A percentile compares a stretch with the other conserved stretches of the same genome.
These are phyloP conservation scores for Cadophora sp. DNA, from an alignment of 2,329 filamentous ascomycete species.

Conservation along the genomic window DNA sequence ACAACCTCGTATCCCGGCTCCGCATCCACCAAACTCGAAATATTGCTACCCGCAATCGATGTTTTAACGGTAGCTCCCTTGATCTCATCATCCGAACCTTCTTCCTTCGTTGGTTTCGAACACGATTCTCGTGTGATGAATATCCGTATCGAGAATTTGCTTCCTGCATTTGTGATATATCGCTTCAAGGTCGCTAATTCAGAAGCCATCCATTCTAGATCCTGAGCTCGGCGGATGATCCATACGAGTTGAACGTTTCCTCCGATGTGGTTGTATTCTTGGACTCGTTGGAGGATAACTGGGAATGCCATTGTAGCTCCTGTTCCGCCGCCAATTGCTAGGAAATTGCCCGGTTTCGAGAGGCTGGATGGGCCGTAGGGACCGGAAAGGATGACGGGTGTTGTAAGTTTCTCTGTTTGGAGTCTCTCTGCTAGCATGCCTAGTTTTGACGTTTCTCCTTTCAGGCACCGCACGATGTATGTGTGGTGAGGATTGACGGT, in stretches of 20 bases:
- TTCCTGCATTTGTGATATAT: constrained; percentile 47
- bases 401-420: constrained; percentile 44
- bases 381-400: constrained; percentile 66
- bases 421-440: constrained; percentile 47
- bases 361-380: constrained; percentile 59
- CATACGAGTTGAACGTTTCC: constrained; percentile 65
- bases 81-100: constrained; percentile 9
- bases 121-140: constrained; percentile 58
- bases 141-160: constrained; percentile 58
- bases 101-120: constrained; percentile 10
- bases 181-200: constrained; percentile 60
- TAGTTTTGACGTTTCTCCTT: constrained; percentile 58
- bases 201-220: constrained; percentile 63
- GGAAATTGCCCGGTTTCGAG: constrained; percentile 52
- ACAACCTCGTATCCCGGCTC: constrained; percentile 6
- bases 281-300: constrained; percentile 53
- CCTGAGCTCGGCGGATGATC: constrained; percentile 61
- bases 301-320: constrained; percentile 65
- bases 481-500: constrained; percentile 54
- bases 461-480: constrained; percentile 64
- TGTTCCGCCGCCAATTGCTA: constrained; percentile 63
- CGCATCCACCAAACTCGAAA: constrained; percentile 1
- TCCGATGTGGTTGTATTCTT: constrained; percentile 32
- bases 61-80: background rate
- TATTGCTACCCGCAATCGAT: constrained; percentile 5